Conservation (phyloP, 176 grass and related monocot species). For the Musa beccarii region DNA sequence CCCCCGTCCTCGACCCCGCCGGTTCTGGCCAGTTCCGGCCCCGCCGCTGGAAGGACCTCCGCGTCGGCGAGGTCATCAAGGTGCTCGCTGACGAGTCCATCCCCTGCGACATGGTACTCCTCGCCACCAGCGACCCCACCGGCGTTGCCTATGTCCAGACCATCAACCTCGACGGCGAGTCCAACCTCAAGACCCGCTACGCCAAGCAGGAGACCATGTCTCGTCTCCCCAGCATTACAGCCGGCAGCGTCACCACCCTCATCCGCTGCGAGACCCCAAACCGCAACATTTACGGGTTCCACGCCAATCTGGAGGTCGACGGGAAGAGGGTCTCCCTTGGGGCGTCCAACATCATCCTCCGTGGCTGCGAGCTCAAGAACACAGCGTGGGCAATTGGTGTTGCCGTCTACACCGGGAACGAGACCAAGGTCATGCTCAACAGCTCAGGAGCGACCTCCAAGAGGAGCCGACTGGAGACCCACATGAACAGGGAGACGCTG, state of each 20-base stretch:
- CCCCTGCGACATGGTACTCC: conserved; percentile 62
- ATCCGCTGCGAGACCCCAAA: conserved; percentile 12
- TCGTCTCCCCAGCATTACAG: conserved; percentile 16
- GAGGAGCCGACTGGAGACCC: conserved; percentile 57
- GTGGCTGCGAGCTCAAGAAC: conserved; percentile 86
- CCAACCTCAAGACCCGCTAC: conserved; percentile 79
- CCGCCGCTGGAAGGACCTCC: conserved; percentile 62
- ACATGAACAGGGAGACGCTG: conserved; percentile 64
- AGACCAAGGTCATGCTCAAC: conserved; percentile 94
- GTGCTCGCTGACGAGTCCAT: conserved; percentile 46
- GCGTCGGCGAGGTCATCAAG: conserved; percentile 62
- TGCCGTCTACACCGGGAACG: conserved; percentile 68
- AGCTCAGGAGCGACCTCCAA: conserved; percentile 62
- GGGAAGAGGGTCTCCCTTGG: background rate
- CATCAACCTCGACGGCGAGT: conserved; percentile 86
- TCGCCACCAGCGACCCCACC: conserved; percentile 63
- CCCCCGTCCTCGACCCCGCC: conserved; percentile 31
- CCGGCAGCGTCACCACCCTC: background rate
- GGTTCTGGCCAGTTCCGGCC: conserved; percentile 34
- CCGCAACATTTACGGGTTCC: conserved; percentile 13
- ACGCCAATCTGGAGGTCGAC: conserved; percentile 1
- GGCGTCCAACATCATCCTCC: conserved; percentile 71
- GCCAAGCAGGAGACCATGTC: conserved; percentile 63
- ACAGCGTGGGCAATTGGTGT: conserved; percentile 72
- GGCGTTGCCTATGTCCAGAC: conserved; percentile 82